Evolutionary conservation across 495 filamentous ascomycete species (phyloP).

Genomic region (Aspergillus funiculosus): DNA sequence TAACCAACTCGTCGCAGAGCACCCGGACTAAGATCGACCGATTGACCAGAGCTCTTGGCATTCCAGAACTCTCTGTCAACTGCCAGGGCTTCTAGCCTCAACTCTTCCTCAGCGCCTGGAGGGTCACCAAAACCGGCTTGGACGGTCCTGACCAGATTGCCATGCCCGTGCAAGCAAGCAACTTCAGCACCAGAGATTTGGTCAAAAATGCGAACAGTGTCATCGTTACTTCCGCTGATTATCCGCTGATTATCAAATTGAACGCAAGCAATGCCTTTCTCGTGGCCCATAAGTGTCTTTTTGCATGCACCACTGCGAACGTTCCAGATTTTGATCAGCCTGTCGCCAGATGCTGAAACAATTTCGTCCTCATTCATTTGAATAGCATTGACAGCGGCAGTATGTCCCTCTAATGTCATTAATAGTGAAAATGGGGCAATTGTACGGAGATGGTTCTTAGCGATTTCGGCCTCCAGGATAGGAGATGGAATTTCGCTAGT

Average conservation of each 20-base stretch:
- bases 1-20: constrained; percentile 43
- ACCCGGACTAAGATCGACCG: constrained; percentile 37
- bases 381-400: constrained; percentile 92
- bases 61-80: constrained; percentile 66
- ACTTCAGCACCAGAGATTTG: constrained; percentile 77
- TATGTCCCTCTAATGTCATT: constrained; percentile 72
- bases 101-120: constrained; percentile 67
- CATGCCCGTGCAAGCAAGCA: constrained; percentile 74
- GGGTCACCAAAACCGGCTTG: constrained; percentile 89
- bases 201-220: constrained; percentile 92
- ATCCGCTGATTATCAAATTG: constrained; percentile 97
- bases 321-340: constrained; percentile 89
- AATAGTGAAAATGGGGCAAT: constrained; percentile 65
- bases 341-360: constrained; percentile 90
- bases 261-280: constrained; percentile 95
- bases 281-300: constrained; percentile 76
- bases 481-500: constrained; percentile 44
- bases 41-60: constrained; percentile 57
- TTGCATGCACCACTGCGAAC: constrained; percentile 69
- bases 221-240: constrained; percentile 91
- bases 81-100: constrained; percentile 63
- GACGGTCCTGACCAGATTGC: constrained; percentile 82
- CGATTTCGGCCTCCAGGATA: constrained; percentile 36
- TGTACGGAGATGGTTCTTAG: constrained; percentile 32
- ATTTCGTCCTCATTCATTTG: constrained; percentile 82